These are phyloP conservation scores for Luzula sylvatica DNA, from an alignment of 176 grass and related monocot genomes.

Conservation along the genomic window DNA sequence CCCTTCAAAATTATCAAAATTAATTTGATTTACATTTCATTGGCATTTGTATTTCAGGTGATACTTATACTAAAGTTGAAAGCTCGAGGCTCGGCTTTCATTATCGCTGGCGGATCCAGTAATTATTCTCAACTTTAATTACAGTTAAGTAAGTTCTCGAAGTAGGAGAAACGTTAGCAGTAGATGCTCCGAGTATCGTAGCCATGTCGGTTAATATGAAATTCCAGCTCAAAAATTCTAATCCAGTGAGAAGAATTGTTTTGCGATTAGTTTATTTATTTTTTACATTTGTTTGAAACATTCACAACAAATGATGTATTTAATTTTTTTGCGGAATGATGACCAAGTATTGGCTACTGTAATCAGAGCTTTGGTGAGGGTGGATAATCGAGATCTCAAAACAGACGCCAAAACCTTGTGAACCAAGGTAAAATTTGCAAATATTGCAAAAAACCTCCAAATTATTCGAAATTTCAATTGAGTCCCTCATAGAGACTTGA, in stretches of 20 bases:
- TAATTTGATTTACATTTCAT: conserved; percentile 8
- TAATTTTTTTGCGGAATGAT: conserved; percentile 38
- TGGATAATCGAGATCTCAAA: too few relatives aligned
- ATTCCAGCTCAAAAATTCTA: conserved; percentile 69
- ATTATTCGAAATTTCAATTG: too few relatives aligned
- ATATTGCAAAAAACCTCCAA: too few relatives aligned
- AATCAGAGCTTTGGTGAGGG: too few relatives aligned
- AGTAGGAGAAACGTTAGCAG: conserved; percentile 49
- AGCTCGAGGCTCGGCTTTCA: conserved; percentile 84
- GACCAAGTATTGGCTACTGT: conserved; percentile 66
- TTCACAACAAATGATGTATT: neutral
- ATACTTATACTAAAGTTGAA: conserved; percentile 92
- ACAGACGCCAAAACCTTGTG: too few relatives aligned
- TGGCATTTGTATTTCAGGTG: conserved; percentile 30
- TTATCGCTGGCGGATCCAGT: conserved; percentile 80
- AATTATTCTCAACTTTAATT: conserved; percentile 10
- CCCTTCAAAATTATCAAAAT: neutral
- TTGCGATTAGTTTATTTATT: conserved; percentile 36
- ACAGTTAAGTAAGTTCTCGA: conserved; percentile 91
- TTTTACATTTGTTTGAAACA: neutral
- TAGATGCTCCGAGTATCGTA: conserved; percentile 69
- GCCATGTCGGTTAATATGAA: conserved; percentile 67
- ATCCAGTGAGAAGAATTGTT: conserved; percentile 57
- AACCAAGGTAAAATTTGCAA: too few relatives aligned
- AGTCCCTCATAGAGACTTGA: too few relatives aligned